Conservation (phyloP, 495 filamentous ascomycete species). For the Sporormia fimetaria region DNA sequence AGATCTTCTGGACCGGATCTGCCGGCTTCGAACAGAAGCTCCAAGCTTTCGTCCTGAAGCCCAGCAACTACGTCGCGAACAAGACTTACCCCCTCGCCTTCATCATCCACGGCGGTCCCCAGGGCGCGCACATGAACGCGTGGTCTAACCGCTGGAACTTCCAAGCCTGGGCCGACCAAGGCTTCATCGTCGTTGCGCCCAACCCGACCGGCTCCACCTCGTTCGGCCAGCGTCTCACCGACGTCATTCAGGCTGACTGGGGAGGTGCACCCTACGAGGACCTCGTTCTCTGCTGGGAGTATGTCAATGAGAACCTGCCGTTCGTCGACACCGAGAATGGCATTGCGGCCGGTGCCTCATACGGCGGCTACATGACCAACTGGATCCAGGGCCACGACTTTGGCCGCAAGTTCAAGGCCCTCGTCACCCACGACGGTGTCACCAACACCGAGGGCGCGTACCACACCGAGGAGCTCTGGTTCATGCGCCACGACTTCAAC, state of each 20-base stretch:
- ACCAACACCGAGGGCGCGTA: conserved; percentile 36
- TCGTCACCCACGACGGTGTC: conserved; percentile 38
- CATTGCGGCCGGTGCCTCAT: conserved; percentile 41
- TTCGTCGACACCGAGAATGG: conserved; percentile 41
- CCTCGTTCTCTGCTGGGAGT: conserved; percentile 42
- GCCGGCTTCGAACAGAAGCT: conserved; percentile 24
- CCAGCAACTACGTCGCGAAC: conserved; percentile 36
- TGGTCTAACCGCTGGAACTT: conserved; percentile 45
- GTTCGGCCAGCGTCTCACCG: conserved; percentile 40
- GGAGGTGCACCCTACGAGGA: conserved; percentile 46
- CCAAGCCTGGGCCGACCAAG: conserved; percentile 46
- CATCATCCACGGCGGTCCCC: conserved; percentile 45
- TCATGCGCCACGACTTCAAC: conserved; percentile 34
- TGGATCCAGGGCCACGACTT: conserved; percentile 47
- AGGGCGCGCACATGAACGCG: conserved; percentile 38
- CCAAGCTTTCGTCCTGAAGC: conserved; percentile 38
- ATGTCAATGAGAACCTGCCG: conserved; percentile 38
- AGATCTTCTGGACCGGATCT: conserved; percentile 31
- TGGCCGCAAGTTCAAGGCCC: conserved; percentile 42
- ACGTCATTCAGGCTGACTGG: conserved; percentile 41
- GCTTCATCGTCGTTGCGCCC: conserved; percentile 44
- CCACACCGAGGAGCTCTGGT: conserved; percentile 41
- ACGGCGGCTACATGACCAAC: conserved; percentile 43
- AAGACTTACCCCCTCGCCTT: conserved; percentile 42
- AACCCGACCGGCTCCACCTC: conserved; percentile 45